Conservation (phyloP, 2,329 filamentous ascomycete species). For the Phialemoniopsis sp. region DNA sequence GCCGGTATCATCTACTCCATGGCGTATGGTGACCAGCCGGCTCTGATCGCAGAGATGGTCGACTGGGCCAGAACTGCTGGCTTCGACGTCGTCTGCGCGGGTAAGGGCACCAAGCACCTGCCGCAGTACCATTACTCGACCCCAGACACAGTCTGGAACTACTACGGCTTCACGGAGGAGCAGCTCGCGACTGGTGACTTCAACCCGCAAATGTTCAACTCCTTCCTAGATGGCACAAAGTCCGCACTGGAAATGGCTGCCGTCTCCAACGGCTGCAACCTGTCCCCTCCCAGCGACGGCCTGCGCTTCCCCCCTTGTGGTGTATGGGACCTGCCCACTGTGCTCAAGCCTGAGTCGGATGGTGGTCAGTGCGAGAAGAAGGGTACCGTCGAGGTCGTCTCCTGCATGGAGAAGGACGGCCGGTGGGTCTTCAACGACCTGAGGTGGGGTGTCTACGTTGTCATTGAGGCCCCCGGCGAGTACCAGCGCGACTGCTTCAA, state of each 20-base stretch:
- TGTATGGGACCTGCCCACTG: constrained; percentile 32
- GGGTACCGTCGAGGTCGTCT: constrained; percentile 39
- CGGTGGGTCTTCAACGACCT: constrained; percentile 33
- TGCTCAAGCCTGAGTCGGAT: constrained; percentile 31
- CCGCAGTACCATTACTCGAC: constrained; percentile 40
- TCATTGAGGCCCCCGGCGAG: constrained; percentile 34
- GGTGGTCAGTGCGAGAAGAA: constrained; percentile 34
- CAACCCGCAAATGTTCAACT: constrained; percentile 45
- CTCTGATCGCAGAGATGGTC: constrained; percentile 35
- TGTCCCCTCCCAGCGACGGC: constrained; percentile 32
- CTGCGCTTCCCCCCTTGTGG: constrained; percentile 38
- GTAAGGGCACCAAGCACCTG: constrained; percentile 40
- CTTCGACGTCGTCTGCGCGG: constrained; percentile 38
- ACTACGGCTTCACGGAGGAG: constrained; percentile 40
- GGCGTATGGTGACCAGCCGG: constrained; percentile 40
- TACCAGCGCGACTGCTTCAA: constrained; percentile 37
- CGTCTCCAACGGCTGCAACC: constrained; percentile 37
- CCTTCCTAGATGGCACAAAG: constrained; percentile 43
- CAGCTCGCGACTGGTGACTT: constrained; percentile 35
- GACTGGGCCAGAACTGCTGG: constrained; percentile 38
- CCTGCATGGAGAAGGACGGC: constrained; percentile 35
- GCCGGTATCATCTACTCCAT: constrained; percentile 42
- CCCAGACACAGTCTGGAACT: constrained; percentile 39
- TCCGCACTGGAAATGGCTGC: constrained; percentile 42
- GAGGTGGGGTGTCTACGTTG: constrained; percentile 37